Percentiles rank a stretch among this genome's conserved stretches.
phyloP scores from a whole-genome alignment of 352 stramenopile genomes.

The Globisporangium paroecandrum region DNA sequence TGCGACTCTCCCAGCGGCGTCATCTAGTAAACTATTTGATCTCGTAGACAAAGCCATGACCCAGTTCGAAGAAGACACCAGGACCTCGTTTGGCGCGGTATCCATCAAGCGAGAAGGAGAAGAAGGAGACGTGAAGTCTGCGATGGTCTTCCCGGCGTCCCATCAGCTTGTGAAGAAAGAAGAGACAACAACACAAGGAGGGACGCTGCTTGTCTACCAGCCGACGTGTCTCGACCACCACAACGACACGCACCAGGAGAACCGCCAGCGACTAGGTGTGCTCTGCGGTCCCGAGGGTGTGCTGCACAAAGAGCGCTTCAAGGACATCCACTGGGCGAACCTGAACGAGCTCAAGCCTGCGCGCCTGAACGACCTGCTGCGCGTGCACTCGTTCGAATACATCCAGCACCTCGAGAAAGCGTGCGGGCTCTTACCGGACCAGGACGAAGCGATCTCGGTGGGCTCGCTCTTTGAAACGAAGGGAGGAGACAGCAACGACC shows the following conservation, averaged over 20 bases:
- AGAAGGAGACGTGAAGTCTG: background rate
- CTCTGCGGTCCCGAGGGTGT: constrained; percentile 62
- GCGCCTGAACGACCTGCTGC: constrained; percentile 52
- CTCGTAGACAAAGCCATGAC: background rate
- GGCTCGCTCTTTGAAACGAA: constrained; percentile 32
- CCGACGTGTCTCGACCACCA: constrained; percentile 71
- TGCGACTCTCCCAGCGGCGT: background rate
- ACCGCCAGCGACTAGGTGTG: constrained; percentile 45
- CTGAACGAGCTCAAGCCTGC: constrained; percentile 47
- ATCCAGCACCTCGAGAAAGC: constrained; percentile 50
- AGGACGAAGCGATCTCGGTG: constrained; percentile 43
- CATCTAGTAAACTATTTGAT: background rate
- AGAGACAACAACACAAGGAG: constrained; percentile 6
- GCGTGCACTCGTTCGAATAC: constrained; percentile 64
- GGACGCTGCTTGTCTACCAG: constrained; percentile 64
- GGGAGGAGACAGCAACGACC: constrained; percentile 10
- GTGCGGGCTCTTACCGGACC: constrained; percentile 40
- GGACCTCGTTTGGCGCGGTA: background rate
- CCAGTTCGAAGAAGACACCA: background rate
- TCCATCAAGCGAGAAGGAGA: constrained; percentile 3
- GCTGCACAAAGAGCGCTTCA: constrained; percentile 58
- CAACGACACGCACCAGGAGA: constrained; percentile 75
- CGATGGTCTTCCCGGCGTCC: background rate
- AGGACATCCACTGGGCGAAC: constrained; percentile 58
- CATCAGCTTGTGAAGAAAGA: constrained; percentile 25